Percentiles rank a stretch among this genome's conserved stretches.
phyloP scores from a whole-genome alignment of 83 land plant genomes.

The Thuja plicata region DNA sequence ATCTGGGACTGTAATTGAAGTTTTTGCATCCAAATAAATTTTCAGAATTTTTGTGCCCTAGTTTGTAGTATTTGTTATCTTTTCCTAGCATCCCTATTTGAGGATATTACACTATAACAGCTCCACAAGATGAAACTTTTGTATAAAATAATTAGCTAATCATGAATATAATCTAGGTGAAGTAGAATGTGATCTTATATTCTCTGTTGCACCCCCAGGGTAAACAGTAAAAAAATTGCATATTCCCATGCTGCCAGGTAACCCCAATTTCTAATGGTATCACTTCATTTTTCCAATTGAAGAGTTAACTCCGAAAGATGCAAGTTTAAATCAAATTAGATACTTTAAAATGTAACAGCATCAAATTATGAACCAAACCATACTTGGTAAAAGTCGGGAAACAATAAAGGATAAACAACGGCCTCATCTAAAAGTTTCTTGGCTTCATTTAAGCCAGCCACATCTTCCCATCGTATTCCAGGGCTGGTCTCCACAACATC shows the following conservation, averaged over 20 bases:
- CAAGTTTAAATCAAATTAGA: not conserved
- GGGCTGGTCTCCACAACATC: conserved; percentile 87
- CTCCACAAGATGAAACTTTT: not conserved
- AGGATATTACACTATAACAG: too few species aligned
- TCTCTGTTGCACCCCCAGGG: not conserved
- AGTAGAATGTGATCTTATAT: not conserved
- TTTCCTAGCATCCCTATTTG: too few species aligned
- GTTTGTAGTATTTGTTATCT: too few species aligned
- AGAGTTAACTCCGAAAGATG: not conserved
- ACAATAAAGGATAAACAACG: conserved; percentile 93
- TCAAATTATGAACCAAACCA: not conserved
- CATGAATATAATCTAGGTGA: not conserved
- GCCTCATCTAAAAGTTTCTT: conserved; percentile 92
- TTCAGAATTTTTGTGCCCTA: too few species aligned
- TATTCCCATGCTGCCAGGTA: not conserved
- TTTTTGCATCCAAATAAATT: too few species aligned
- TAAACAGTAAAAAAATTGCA: not conserved
- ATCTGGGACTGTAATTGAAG: too few species aligned
- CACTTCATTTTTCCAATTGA: not conserved
- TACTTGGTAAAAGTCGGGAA: conserved; percentile 96
- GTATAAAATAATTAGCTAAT: not conserved
- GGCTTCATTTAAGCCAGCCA: conserved; percentile 88
- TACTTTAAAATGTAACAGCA: not conserved
- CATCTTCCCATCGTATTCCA: conserved; percentile 94
- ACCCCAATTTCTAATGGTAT: not conserved